A percentile compares a stretch with the other conserved stretches of the same genome.
phyloP scores from a whole-genome alignment of 2,329 filamentous ascomycete genomes.

The Rutstroemia sydowiana region DNA sequence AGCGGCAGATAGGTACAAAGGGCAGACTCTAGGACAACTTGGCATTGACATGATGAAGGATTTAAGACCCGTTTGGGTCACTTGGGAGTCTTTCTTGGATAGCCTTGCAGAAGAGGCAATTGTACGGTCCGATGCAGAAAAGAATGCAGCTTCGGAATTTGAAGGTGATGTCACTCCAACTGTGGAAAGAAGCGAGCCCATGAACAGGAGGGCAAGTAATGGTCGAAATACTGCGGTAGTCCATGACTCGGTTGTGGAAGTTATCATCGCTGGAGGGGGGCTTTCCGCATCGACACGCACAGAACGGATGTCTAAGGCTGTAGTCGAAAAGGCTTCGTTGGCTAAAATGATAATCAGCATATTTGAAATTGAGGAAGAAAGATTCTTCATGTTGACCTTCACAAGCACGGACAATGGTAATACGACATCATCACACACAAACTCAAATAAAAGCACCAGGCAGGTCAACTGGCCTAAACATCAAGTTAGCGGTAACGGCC shows the following conservation, averaged over 20 bases:
- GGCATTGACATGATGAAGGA: slow-evolving; percentile 69
- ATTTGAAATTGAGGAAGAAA: slow-evolving; percentile 62
- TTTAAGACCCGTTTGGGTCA: slow-evolving; percentile 51
- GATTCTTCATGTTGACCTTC: slow-evolving; percentile 69
- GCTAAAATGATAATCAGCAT: slow-evolving; percentile 73
- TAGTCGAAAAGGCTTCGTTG: slow-evolving; percentile 32
- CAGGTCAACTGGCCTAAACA: not conserved
- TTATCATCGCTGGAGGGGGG: slow-evolving; percentile 47
- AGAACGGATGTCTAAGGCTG: not conserved
- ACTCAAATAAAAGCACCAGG: slow-evolving; percentile 8
- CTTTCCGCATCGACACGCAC: slow-evolving; percentile 13
- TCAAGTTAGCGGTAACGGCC: not conserved
- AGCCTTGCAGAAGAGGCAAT: slow-evolving; percentile 33
- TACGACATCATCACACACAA: slow-evolving; percentile 23
- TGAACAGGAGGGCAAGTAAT: slow-evolving; percentile 11
- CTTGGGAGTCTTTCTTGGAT: slow-evolving; percentile 52
- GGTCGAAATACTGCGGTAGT: slow-evolving; percentile 32
- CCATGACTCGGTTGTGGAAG: slow-evolving; percentile 60
- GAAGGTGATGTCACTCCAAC: slow-evolving; percentile 33
- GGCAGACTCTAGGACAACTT: slow-evolving; percentile 60
- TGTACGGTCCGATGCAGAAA: slow-evolving; percentile 7
- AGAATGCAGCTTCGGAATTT: slow-evolving; percentile 7
- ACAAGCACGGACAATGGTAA: slow-evolving; percentile 47
- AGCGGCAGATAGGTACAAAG: slow-evolving; percentile 50
- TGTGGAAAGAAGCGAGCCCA: slow-evolving; percentile 18